These are phyloP conservation scores for Suillus discolor DNA, from an alignment of 768 basidiomycete genomes.

Conservation along the genomic window DNA sequence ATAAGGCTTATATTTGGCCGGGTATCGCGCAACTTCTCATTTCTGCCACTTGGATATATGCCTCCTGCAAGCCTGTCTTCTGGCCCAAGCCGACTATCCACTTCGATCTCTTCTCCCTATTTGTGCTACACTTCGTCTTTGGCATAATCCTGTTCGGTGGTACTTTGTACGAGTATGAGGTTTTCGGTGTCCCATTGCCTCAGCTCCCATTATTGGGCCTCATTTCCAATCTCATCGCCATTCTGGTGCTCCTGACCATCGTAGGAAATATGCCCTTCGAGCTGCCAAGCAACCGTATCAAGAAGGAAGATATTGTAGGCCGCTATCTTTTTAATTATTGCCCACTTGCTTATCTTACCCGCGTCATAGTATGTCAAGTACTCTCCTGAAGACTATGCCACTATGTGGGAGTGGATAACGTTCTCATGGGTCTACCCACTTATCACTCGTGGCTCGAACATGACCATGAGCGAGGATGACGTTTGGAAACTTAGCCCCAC, in stretches of 20 bases:
- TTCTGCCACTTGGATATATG: constrained; percentile 68
- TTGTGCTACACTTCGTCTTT: constrained; percentile 47
- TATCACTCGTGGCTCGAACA: constrained; percentile 47
- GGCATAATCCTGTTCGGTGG: constrained; percentile 53
- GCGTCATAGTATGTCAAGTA: constrained; percentile 26
- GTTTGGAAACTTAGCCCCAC: constrained; percentile 74
- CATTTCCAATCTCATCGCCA: constrained; percentile 45
- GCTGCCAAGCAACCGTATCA: constrained; percentile 56
- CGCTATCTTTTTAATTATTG: neutral
- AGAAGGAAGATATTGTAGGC: constrained; percentile 65
- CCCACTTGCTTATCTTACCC: constrained; percentile 3
- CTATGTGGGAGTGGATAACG: constrained; percentile 70
- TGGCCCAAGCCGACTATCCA: constrained; percentile 60
- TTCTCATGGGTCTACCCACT: constrained; percentile 75
- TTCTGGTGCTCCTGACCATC: constrained; percentile 46
- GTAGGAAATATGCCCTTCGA: constrained; percentile 66
- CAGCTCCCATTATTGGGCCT: constrained; percentile 24
- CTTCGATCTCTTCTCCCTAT: constrained; percentile 64
- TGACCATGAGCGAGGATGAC: constrained; percentile 69
- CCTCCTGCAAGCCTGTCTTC: constrained; percentile 54
- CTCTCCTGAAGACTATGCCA: constrained; percentile 73
- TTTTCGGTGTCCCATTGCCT: constrained; percentile 47
- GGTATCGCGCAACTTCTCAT: constrained; percentile 47
- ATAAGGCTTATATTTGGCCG: constrained; percentile 34
- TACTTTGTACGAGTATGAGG: constrained; percentile 55